Base-by-base conservation (phyloP, 306 rosid species). In the Crotalaria pallida region DNA sequence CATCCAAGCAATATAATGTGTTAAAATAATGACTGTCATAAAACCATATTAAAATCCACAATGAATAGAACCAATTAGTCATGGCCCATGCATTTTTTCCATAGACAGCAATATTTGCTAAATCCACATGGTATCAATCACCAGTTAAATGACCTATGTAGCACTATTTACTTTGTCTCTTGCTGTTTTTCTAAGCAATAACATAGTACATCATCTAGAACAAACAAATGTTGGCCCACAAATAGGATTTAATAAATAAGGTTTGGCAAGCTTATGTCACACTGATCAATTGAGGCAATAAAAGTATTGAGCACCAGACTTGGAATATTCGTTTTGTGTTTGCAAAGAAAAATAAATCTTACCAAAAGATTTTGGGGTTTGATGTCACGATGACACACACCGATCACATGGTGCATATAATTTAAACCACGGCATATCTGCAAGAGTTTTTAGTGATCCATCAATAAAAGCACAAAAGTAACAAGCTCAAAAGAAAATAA, bases 341-440 rank as follows among this genome's bases (percentile, higher is more conserved):
- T 60, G 23, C 51, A 56, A 49, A 5, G 50, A 13, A 5, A 10
- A 60, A 9, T 72, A 64, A 12, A 44, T 27, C 86, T 69, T 85
- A 90, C 98, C 96, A 93, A 84, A 11, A 93, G 79, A 84, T 93
- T 93, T 70, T 93, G 98, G 33, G 98, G 97, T 80, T 93, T 93
- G 77, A 93, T 85, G 84, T 93, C 98, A 59, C 98, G 97, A 69
- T 93, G 98, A 71, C 93, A 86, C 60, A 90, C 96, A 48, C 96
- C 96, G 44, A 93, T 71, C 24, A 90, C 98, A 16, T 84, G 80
- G 76, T 93, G 98, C 70, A 93, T 26, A 79, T 93, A 93, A 80
- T 88, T 93, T 61, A 93, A 77, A 1, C 90, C 97, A 16, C 96
- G 98, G 1, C 97, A 93, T 71, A 93, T 93, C 98, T 93, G 76